Conservation (phyloP, 2,329 filamentous ascomycete species). For the Calonectria montana region DNA sequence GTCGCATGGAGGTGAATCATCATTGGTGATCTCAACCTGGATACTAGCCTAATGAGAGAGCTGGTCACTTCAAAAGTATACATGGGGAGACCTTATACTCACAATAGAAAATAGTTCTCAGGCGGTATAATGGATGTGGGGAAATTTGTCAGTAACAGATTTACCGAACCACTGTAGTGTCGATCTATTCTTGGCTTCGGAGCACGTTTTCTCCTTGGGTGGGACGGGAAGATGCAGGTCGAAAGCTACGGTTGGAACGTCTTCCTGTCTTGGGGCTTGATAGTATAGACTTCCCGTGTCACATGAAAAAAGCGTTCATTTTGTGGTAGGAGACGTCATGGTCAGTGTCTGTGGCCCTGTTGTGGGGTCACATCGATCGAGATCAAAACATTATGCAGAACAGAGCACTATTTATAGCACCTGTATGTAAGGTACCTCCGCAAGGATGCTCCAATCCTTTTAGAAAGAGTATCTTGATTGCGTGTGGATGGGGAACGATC, state of each 20-base stretch:
- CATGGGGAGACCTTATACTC: no score
- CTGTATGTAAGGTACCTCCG: neutral
- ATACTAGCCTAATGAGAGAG: neutral
- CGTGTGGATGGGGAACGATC: neutral
- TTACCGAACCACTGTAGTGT: neutral
- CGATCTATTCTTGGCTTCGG: neutral
- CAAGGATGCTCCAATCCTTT: neutral
- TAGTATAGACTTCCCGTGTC: neutral
- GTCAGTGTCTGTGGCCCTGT: neutral
- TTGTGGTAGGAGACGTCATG: neutral
- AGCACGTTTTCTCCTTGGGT: neutral
- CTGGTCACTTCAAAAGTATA: neutral
- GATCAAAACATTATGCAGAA: neutral
- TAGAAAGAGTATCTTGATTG: neutral
- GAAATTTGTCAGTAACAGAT: neutral
- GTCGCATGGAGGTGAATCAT: neutral
- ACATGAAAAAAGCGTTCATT: neutral
- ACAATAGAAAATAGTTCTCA: neutral
- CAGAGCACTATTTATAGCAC: neutral
- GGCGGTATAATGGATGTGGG: neutral
- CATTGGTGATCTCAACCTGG: no score
- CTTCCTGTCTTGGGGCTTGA: neutral
- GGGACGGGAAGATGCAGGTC: neutral
- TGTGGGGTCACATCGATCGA: constrained; percentile 4
- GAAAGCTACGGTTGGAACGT: neutral